These are phyloP conservation scores for Aspergillus steynii DNA, from an alignment of 495 filamentous ascomycete genomes.

Conservation along the genomic window DNA sequence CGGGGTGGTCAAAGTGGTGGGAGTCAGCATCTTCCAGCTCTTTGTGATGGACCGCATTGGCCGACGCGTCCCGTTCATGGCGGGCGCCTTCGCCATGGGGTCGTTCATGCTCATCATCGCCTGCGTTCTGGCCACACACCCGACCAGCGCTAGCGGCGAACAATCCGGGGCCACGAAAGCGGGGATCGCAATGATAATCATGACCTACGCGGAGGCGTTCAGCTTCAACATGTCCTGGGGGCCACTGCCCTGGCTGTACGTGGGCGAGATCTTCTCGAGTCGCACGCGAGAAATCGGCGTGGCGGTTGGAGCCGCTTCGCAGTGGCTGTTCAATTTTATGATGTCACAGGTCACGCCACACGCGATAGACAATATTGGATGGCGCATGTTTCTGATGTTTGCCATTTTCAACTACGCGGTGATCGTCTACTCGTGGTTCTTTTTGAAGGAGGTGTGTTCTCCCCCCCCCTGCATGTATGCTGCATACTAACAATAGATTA, in stretches of 20 bases:
- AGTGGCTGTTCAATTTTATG: conserved; percentile 59
- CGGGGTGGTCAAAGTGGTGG: conserved; percentile 47
- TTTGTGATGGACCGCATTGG: conserved; percentile 55
- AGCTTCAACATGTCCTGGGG: conserved; percentile 46
- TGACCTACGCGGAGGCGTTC: conserved; percentile 52
- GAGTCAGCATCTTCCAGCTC: conserved; percentile 42
- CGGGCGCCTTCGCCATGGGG: conserved; percentile 51
- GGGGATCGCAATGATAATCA: conserved; percentile 49
- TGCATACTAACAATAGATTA: not conserved
- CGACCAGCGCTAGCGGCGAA: conserved; percentile 31
- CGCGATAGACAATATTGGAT: conserved; percentile 51
- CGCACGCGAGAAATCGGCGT: conserved; percentile 52
- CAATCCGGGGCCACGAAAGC: conserved; percentile 32
- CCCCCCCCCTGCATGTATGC: not conserved
- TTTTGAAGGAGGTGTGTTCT: conserved; percentile 44
- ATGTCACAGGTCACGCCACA: conserved; percentile 55
- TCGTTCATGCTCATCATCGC: conserved; percentile 56
- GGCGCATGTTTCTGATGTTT: conserved; percentile 57
- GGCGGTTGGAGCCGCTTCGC: conserved; percentile 47
- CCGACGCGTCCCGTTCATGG: conserved; percentile 52
- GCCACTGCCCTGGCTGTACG: conserved; percentile 39
- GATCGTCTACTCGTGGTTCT: conserved; percentile 46
- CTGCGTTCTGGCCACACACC: conserved; percentile 44
- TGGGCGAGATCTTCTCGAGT: conserved; percentile 54
- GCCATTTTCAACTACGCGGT: conserved; percentile 52